Evolutionary conservation across 257 asterid species (phyloP).

Genomic region (Mentha longifolia): DNA sequence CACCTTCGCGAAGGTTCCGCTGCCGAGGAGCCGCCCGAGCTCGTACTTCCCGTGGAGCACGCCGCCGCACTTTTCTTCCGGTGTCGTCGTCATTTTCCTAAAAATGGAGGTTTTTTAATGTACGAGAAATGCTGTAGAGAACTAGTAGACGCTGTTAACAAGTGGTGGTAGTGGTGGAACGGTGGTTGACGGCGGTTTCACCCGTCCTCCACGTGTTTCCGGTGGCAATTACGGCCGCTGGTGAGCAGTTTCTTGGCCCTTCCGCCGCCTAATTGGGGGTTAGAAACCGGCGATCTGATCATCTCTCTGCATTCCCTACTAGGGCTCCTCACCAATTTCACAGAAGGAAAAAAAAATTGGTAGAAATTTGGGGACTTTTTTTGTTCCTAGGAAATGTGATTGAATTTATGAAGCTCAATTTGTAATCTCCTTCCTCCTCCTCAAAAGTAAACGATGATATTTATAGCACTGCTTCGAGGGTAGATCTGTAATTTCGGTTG

Average conservation of each 20-base stretch:
- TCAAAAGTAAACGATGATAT: background rate
- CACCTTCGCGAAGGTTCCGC: conserved; percentile 74
- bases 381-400: conserved; percentile 11
- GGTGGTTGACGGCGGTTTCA: conserved; percentile 42
- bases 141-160: background rate
- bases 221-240: conserved; percentile 87
- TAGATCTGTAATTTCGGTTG: background rate
- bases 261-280: conserved; percentile 51
- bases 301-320: conserved; percentile 94
- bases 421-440: background rate
- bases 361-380: background rate
- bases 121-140: background rate
- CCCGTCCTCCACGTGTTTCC: conserved; percentile 98
- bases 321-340: conserved; percentile 13
- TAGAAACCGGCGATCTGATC: conserved; percentile 53
- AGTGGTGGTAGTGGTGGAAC: background rate
- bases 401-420: background rate
- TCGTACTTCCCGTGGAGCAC: conserved; percentile 69
- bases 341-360: background rate
- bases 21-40: conserved; percentile 63
- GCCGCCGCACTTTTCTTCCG: conserved; percentile 68
- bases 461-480: conserved; percentile 38
- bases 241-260: conserved; percentile 49
- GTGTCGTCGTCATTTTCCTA: conserved; percentile 34
- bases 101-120: background rate